Percentiles rank a stretch among this genome's conserved stretches.
Evolutionary conservation across 2,329 filamentous ascomycete genomes (phyloP).

Genomic region (Monosporascus sp.): DNA sequence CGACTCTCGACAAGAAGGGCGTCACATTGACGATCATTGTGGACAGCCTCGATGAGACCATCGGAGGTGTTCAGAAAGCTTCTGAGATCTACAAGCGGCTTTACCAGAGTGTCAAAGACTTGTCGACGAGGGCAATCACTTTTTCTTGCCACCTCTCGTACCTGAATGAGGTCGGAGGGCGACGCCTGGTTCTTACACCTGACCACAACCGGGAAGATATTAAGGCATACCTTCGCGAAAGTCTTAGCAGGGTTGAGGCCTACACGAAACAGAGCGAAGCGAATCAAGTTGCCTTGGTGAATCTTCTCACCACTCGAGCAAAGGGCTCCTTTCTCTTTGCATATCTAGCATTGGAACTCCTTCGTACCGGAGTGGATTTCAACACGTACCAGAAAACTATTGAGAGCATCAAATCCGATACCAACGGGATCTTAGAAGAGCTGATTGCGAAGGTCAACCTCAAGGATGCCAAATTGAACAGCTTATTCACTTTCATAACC

Average conservation of each 20-base stretch:
- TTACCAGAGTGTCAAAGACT: slow-evolving; percentile 22
- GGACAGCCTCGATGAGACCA: slow-evolving; percentile 33
- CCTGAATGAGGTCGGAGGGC: slow-evolving; percentile 23
- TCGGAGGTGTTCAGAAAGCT: slow-evolving; percentile 15
- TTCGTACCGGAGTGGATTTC: slow-evolving; percentile 19
- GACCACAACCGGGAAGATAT: slow-evolving; percentile 31
- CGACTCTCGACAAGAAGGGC: slow-evolving; percentile 22
- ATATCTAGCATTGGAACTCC: slow-evolving; percentile 25
- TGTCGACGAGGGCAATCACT: slow-evolving; percentile 26
- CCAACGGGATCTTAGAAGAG: slow-evolving; percentile 21
- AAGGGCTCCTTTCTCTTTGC: slow-evolving; percentile 34
- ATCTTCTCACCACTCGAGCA: slow-evolving; percentile 26
- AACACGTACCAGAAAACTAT: slow-evolving; percentile 20
- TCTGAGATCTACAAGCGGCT: slow-evolving; percentile 28
- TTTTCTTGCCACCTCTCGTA: slow-evolving; percentile 30
- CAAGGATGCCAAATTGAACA: slow-evolving; percentile 18
- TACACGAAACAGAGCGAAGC: slow-evolving; percentile 16
- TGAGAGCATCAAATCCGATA: slow-evolving; percentile 15
- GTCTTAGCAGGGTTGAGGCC: slow-evolving; percentile 11
- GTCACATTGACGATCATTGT: slow-evolving; percentile 28
- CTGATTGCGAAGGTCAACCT: slow-evolving; percentile 19
- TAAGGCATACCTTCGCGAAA: slow-evolving; percentile 23
- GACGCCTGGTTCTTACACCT: slow-evolving; percentile 27
- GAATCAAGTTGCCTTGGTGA: slow-evolving; percentile 20
- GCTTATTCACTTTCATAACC: slow-evolving; percentile 31